Conservation (phyloP, 2,329 filamentous ascomycete genomes). For the Oidium heveae region DNA sequence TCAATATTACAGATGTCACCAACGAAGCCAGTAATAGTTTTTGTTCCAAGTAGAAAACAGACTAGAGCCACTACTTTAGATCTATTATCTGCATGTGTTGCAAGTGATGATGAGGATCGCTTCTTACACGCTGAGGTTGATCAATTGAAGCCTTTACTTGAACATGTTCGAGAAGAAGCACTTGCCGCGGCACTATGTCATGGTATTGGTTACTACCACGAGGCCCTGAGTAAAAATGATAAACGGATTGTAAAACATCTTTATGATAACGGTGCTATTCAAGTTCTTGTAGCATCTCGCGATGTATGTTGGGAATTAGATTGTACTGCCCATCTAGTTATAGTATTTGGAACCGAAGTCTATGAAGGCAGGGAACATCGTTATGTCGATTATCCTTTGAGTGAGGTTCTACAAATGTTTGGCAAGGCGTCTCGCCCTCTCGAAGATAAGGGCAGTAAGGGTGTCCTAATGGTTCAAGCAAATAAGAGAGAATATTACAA, state of each 20-base stretch:
- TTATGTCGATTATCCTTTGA: conserved; percentile 87
- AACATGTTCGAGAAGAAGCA: conserved; percentile 62
- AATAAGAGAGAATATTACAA: conserved; percentile 96
- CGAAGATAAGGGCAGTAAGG: conserved; percentile 57
- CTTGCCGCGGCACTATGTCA: conserved; percentile 76
- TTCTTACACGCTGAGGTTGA: conserved; percentile 70
- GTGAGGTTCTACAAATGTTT: conserved; percentile 93
- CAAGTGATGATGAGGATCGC: conserved; percentile 76
- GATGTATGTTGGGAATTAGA: conserved; percentile 95
- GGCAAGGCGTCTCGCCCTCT: conserved; percentile 66
- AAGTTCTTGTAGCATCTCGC: conserved; percentile 47
- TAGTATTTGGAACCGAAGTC: conserved; percentile 95
- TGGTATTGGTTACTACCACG: conserved; percentile 91
- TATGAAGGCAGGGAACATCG: conserved; percentile 92
- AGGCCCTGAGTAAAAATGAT: conserved; percentile 69
- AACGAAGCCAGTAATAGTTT: conserved; percentile 73
- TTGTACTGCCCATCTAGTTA: conserved; percentile 64
- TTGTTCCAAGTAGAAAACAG: conserved; percentile 85
- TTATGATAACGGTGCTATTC: conserved; percentile 49
- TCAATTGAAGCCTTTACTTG: conserved; percentile 59
- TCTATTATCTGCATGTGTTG: conserved; percentile 61
- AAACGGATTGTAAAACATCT: conserved; percentile 86
- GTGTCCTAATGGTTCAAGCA: conserved; percentile 86
- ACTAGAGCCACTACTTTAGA: conserved; percentile 70
- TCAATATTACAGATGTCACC: conserved; percentile 71